phyloP scores from a whole-genome alignment of 108 stramenopile genomes.

The Pelagomonas calceolata region DNA sequence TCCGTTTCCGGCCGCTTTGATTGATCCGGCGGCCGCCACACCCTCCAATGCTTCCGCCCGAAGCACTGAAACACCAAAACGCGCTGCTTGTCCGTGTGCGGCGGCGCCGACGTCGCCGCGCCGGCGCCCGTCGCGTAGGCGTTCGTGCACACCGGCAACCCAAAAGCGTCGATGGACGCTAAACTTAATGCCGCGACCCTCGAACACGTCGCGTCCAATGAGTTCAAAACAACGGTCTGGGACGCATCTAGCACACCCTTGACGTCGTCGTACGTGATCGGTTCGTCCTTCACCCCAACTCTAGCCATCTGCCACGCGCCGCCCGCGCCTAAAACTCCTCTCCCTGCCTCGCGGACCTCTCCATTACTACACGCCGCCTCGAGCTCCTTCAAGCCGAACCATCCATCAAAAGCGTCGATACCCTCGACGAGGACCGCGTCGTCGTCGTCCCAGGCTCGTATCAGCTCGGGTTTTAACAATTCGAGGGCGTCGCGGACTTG shows the following conservation, averaged over 20 bases:
- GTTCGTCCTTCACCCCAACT: not conserved
- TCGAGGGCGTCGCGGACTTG: too few species aligned
- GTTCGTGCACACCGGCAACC: conserved; percentile 64
- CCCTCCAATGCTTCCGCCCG: conserved; percentile 54
- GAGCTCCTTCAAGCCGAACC: not conserved
- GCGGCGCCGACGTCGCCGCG: conserved; percentile 67
- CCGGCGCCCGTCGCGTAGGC: conserved; percentile 70
- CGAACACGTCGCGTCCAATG: conserved; percentile 12
- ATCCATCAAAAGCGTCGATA: not conserved
- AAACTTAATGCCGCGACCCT: conserved; percentile 59
- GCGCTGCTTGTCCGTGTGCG: conserved; percentile 87
- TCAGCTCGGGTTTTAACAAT: too few species aligned
- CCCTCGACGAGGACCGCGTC: not conserved
- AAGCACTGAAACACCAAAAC: conserved; percentile 76
- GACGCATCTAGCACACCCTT: not conserved
- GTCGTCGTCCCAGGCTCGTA: not conserved
- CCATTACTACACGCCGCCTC: not conserved
- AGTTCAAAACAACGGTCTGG: conserved; percentile 29
- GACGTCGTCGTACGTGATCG: not conserved
- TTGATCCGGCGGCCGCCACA: conserved; percentile 18
- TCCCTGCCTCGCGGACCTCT: not conserved
- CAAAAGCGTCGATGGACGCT: conserved; percentile 61
- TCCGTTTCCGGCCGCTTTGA: conserved; percentile 45
- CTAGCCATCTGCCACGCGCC: conserved; percentile 1
- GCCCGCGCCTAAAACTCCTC: not conserved